Percentiles rank a stretch among this genome's conserved stretches.
Conservation (phyloP, 352 stramenopile species). For the Pythium plurisporium region DNA sequence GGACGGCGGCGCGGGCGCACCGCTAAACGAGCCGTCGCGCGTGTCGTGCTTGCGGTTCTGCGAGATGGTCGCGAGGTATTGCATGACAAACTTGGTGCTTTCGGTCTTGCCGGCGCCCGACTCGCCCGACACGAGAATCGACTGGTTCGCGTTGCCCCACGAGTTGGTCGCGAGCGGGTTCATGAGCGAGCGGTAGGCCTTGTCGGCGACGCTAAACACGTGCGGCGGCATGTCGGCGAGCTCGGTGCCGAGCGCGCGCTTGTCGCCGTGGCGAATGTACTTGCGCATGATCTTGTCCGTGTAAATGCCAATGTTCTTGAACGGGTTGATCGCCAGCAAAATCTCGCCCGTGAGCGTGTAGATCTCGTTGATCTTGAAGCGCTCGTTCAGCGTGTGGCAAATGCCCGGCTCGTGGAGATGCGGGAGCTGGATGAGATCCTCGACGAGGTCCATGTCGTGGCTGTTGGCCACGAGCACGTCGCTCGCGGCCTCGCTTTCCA, state of each 20-base stretch:
- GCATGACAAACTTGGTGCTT: constrained; percentile 95
- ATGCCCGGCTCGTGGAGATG: constrained; percentile 94
- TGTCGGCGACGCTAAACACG: constrained; percentile 89
- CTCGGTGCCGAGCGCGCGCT: constrained; percentile 56
- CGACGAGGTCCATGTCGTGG: constrained; percentile 83
- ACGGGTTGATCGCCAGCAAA: constrained; percentile 85
- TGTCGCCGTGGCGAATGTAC: constrained; percentile 82
- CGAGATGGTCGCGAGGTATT: constrained; percentile 92
- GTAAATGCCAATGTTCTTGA: constrained; percentile 85
- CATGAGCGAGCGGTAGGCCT: constrained; percentile 82
- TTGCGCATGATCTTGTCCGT: constrained; percentile 85
- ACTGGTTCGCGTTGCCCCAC: constrained; percentile 73
- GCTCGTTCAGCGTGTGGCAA: constrained; percentile 88
- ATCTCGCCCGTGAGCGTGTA: constrained; percentile 90
- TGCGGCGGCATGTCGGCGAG: constrained; percentile 84
- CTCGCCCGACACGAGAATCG: constrained; percentile 91
- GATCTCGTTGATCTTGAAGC: constrained; percentile 92
- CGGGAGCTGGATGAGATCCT: constrained; percentile 92
- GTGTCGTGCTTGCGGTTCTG: constrained; percentile 28
- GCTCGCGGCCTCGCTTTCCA: constrained; percentile 57
- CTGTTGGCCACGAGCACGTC: constrained; percentile 75
- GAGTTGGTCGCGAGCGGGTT: constrained; percentile 38
- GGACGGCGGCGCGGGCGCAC: constrained; percentile 7
- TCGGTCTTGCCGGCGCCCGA: constrained; percentile 96
- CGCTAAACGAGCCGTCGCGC: constrained; percentile 5